A percentile compares a stretch with the other conserved stretches of the same genome.
Evolutionary conservation across 2,329 filamentous ascomycete genomes (phyloP).

Genomic region (Botrytis sinoallii): DNA sequence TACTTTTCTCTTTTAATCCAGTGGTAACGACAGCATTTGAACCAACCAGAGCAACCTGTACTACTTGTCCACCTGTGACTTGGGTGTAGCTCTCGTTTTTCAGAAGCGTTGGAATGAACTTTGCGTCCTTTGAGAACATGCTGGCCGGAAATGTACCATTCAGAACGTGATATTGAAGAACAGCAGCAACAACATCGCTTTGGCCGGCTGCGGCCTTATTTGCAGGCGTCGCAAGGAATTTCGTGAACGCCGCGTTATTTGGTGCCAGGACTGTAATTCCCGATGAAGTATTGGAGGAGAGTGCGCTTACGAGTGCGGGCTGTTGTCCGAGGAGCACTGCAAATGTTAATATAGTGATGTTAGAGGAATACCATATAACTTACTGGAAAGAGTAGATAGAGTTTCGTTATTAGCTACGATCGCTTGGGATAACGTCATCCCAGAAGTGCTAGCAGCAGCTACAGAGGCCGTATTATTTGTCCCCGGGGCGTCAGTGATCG

Average conservation of each 20-base stretch:
- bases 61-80: constrained; percentile 49
- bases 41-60: constrained; percentile 33
- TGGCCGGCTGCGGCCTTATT: constrained; percentile 34
- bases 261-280: constrained; percentile 38
- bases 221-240: constrained; percentile 39
- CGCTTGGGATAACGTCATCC: constrained; percentile 4
- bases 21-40: constrained; percentile 14
- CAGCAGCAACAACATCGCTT: constrained; percentile 41
- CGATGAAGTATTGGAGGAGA: constrained; percentile 11
- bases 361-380: background rate
- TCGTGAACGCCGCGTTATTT: constrained; percentile 39
- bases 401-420: constrained; percentile 3
- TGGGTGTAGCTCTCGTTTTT: constrained; percentile 44
- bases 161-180: constrained; percentile 40
- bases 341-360: background rate
- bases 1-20: constrained; percentile 16
- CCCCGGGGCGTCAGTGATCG: background rate
- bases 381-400: constrained; percentile 14
- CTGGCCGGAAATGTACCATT: constrained; percentile 34
- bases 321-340: constrained; percentile 18
- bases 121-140: constrained; percentile 38
- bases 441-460: background rate
- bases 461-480: background rate
- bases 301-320: constrained; percentile 1
- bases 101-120: constrained; percentile 46